Evolutionary conservation across 495 filamentous ascomycete species (phyloP).

Genomic region (Penicillium turbatum): DNA sequence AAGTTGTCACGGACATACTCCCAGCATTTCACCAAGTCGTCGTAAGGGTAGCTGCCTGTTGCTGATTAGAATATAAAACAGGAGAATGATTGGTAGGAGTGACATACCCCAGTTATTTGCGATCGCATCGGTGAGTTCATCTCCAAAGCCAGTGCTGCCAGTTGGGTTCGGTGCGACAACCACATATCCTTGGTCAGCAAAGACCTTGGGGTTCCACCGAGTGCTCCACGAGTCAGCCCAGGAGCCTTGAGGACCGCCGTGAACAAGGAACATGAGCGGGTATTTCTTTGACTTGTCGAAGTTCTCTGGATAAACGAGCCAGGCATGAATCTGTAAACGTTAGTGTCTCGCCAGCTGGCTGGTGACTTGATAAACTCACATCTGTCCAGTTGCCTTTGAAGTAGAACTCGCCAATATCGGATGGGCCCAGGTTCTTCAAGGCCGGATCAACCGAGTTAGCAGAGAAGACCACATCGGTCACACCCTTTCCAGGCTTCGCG

Average conservation of each 20-base stretch:
- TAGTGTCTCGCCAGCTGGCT: neutral
- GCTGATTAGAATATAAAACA: neutral
- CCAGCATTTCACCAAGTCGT: slow-evolving; percentile 51
- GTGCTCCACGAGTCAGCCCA: slow-evolving; percentile 49
- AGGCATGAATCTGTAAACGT: slow-evolving; percentile 43
- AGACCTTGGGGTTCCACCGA: slow-evolving; percentile 50
- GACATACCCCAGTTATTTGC: slow-evolving; percentile 45
- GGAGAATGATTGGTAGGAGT: neutral
- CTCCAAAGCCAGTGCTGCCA: slow-evolving; percentile 48
- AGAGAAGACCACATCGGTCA: slow-evolving; percentile 25
- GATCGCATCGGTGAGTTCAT: slow-evolving; percentile 45
- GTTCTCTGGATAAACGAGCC: slow-evolving; percentile 42
- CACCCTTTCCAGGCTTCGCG: slow-evolving; percentile 24
- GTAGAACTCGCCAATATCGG: slow-evolving; percentile 38
- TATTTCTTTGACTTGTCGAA: slow-evolving; percentile 47
- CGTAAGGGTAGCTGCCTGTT: slow-evolving; percentile 44
- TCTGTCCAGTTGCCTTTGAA: slow-evolving; percentile 36
- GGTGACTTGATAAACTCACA: slow-evolving; percentile 14
- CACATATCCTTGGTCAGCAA: slow-evolving; percentile 55
- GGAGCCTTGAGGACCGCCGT: slow-evolving; percentile 50
- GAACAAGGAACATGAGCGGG: slow-evolving; percentile 48
- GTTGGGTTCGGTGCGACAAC: slow-evolving; percentile 53
- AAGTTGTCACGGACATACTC: slow-evolving; percentile 48
- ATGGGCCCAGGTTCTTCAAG: slow-evolving; percentile 24
- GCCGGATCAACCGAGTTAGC: slow-evolving; percentile 36